These are phyloP conservation scores for Cercospora berteroae DNA, from an alignment of 2,329 filamentous ascomycete genomes.

Conservation along the genomic window DNA sequence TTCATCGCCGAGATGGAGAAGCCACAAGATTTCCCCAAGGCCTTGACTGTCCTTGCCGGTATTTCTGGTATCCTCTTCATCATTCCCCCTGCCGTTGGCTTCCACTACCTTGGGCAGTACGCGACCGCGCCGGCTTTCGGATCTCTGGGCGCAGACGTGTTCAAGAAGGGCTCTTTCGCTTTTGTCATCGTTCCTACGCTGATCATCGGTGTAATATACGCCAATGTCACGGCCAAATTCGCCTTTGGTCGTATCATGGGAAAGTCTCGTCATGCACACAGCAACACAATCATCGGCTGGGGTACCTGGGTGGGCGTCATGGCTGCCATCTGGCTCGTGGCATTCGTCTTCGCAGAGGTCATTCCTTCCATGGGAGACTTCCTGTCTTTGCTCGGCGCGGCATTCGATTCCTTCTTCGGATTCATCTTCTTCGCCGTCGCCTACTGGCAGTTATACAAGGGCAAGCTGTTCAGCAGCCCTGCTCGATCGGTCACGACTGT, in stretches of 20 bases:
- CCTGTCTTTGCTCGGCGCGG: conserved; percentile 48
- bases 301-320: conserved; percentile 46
- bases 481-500: conserved; percentile 45
- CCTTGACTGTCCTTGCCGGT: conserved; percentile 47
- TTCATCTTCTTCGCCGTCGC: conserved; percentile 54
- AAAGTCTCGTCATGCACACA: conserved; percentile 46
- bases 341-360: conserved; percentile 50
- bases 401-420: conserved; percentile 52
- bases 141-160: conserved; percentile 44
- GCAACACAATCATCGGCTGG: conserved; percentile 51
- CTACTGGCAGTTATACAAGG: conserved; percentile 48
- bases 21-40: conserved; percentile 53
- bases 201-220: conserved; percentile 52
- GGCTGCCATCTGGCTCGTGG: conserved; percentile 45
- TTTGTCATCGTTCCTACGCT: conserved; percentile 54
- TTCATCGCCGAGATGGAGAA: conserved; percentile 54
- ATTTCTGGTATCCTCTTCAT: conserved; percentile 52
- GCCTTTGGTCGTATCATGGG: conserved; percentile 48
- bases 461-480: conserved; percentile 41
- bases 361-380: conserved; percentile 54
- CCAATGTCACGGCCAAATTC: conserved; percentile 51
- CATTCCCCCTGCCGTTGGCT: conserved; percentile 51
- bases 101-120: conserved; percentile 52
- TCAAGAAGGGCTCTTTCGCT: conserved; percentile 52
- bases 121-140: conserved; percentile 52